These are phyloP conservation scores for Gryganskiella cystojenkinii DNA, from an alignment of 192 early-diverging fungal genomes.

Conservation along the genomic window DNA sequence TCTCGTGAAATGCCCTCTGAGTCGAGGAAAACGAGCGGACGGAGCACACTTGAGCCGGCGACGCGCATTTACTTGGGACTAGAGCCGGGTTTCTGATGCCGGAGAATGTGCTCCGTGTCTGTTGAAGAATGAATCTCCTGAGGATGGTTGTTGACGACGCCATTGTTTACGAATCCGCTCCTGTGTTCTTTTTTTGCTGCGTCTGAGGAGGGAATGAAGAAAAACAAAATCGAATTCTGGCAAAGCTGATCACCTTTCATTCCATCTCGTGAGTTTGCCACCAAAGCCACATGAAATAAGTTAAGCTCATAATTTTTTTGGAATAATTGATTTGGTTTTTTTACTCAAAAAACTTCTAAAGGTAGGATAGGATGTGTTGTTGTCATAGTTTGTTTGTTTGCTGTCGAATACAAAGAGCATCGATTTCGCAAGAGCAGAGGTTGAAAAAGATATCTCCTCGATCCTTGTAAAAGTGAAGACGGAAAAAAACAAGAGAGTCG, in stretches of 20 bases:
- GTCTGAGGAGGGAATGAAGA: slow-evolving; percentile 1
- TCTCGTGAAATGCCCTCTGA: slow-evolving; percentile 53
- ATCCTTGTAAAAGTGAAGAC: too few species aligned
- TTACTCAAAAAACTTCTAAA: too few species aligned
- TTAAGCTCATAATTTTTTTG: too few species aligned
- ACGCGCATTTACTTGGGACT: too few species aligned
- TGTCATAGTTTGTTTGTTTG: too few species aligned
- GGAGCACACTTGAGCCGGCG: neutral
- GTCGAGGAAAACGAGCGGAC: slow-evolving; percentile 33
- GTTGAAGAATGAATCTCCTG: neutral
- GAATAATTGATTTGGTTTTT: too few species aligned
- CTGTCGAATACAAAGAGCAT: too few species aligned
- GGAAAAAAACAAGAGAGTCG: too few species aligned
- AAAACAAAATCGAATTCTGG: neutral
- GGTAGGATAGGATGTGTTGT: too few species aligned
- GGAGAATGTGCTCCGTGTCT: neutral
- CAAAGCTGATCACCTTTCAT: slow-evolving; percentile 4
- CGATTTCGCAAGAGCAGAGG: too few species aligned
- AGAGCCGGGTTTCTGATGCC: neutral
- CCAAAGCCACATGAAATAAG: neutral
- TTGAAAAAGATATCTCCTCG: too few species aligned
- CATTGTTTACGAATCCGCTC: neutral
- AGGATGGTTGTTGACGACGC: neutral
- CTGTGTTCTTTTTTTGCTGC: neutral
- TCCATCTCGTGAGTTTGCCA: neutral